These are phyloP conservation scores for Chlamydomonas asymmetrica DNA, from an alignment of 139 green algal species.

Conservation along the genomic window DNA sequence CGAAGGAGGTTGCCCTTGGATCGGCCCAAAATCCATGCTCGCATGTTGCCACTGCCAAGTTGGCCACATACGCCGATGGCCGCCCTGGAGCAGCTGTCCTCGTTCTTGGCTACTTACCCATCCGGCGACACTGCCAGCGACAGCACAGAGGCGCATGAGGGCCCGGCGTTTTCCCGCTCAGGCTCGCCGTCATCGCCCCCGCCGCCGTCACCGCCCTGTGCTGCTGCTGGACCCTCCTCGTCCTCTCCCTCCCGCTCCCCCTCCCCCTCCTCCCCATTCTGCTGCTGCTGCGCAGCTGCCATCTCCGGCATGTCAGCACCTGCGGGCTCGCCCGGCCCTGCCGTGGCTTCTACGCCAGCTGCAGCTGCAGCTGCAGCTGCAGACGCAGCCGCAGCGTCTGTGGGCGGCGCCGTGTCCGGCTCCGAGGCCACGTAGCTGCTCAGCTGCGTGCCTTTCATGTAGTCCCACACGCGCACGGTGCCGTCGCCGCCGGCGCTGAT, in stretches of 20 bases:
- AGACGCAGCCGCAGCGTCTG: too few species aligned
- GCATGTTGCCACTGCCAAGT: too few species aligned
- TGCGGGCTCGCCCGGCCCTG: conserved; percentile 16
- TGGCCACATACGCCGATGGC: too few species aligned
- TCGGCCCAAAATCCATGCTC: too few species aligned
- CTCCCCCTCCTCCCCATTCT: not conserved
- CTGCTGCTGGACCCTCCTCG: not conserved
- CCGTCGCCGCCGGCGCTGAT: conserved; percentile 71
- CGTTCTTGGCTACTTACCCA: conserved; percentile 19
- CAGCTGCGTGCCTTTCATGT: conserved; percentile 42
- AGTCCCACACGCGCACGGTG: conserved; percentile 71
- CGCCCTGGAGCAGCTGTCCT: too few species aligned
- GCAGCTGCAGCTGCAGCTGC: too few species aligned
- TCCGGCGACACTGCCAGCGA: conserved; percentile 33
- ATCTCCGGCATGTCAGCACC: not conserved
- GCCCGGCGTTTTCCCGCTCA: conserved; percentile 6
- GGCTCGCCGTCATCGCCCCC: conserved; percentile 7
- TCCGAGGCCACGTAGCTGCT: conserved; percentile 32
- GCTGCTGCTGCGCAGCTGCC: not conserved
- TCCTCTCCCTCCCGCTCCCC: not conserved
- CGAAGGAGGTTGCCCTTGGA: too few species aligned
- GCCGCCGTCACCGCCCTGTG: not conserved
- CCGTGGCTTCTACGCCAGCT: too few species aligned
- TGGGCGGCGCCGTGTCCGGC: not conserved
- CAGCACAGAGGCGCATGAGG: conserved; percentile 27